A percentile compares a stretch with the other conserved stretches of the same genome.
phyloP scores from a whole-genome alignment of 352 stramenopile species.

The Globisporangium alternatum region DNA sequence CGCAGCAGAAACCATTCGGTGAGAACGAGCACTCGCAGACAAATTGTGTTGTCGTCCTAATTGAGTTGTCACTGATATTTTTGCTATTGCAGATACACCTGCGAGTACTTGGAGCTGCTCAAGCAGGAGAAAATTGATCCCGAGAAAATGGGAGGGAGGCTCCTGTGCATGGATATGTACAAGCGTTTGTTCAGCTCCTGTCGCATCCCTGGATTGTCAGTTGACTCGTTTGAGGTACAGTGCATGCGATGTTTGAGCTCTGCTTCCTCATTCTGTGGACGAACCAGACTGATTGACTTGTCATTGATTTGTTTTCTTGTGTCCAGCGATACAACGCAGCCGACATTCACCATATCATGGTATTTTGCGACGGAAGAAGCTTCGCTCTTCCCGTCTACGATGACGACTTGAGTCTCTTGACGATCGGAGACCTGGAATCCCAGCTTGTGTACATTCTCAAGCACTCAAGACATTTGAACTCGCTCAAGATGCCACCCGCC shows the following conservation, averaged over 20 bases:
- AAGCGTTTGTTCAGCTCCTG: slow-evolving; percentile 88
- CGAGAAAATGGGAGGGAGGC: slow-evolving; percentile 86
- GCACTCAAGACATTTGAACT: slow-evolving; percentile 42
- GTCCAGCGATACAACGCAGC: slow-evolving; percentile 30
- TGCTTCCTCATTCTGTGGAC: neutral
- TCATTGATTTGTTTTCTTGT: neutral
- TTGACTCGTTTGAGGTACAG: slow-evolving; percentile 44
- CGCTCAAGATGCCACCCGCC: slow-evolving; percentile 4
- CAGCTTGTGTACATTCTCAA: slow-evolving; percentile 54
- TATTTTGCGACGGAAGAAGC: slow-evolving; percentile 51
- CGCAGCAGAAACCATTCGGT: slow-evolving; percentile 58
- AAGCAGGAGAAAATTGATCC: slow-evolving; percentile 73
- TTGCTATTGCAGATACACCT: slow-evolving; percentile 37
- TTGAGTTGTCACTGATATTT: slow-evolving; percentile 36
- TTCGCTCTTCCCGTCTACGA: slow-evolving; percentile 56
- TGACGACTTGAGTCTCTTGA: slow-evolving; percentile 38
- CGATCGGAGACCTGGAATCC: slow-evolving; percentile 60
- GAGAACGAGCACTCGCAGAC: slow-evolving; percentile 4
- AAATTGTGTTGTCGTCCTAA: slow-evolving; percentile 11
- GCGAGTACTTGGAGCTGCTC: slow-evolving; percentile 87
- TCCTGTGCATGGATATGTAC: slow-evolving; percentile 90
- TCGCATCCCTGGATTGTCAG: slow-evolving; percentile 69
- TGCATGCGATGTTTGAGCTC: neutral
- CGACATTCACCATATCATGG: slow-evolving; percentile 38
- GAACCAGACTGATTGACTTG: neutral